Evolutionary conservation across 257 asterid species (phyloP), one percentile per base, ranked within the genome.

Genomic region (Gentiana macrophylla): DNA sequence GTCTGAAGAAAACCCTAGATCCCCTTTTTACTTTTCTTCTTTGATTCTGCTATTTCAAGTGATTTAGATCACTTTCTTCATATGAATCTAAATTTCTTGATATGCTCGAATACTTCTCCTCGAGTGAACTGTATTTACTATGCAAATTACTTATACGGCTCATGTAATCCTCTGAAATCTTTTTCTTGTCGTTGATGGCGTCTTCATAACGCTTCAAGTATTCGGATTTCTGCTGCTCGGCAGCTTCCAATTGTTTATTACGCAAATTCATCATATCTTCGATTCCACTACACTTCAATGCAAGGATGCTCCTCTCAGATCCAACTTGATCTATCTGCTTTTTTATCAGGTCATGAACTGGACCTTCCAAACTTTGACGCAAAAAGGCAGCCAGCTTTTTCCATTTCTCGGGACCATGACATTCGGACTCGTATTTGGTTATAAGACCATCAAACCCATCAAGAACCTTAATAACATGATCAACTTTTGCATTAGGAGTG

Each of bases 361-460:
- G 95, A 37, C 99, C 99, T 74, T 89, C 99, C 91, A 88, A 79
- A 67, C 99, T 89, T 66, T 84, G 94, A 56, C 73, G 94, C 11
- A 92, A 72, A 73, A 92, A 92, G 32, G 59, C 43, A 55, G 77
- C 72, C 50, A 88, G 84, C 75, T 81, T 92, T 59, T 64, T 74
- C 97, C 97, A 89, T 74, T 92, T 92, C 64, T 86, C 99, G 11
- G 99, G 99, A 69, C 99, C 99, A 62, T 92, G 94, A 67, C 91
- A 83, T 59, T 79, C 71, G 37, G 81, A 70, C 55, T 92, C 99
- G 52, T 88, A 92, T 68, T 88, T 84, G 58, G 89, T 70, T 63
- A 88, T 60, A 47, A 82, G 90, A 33, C 77, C 83, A 75, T 92
- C 94, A 72, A 92, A 82, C 58, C 81, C 87, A 97, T 92, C 81